A percentile compares a stretch with the other conserved stretches of the same genome.
These are phyloP conservation scores for Samsoniella hepiali DNA, from an alignment of 2,329 filamentous ascomycete genomes.

Conservation along the genomic window DNA sequence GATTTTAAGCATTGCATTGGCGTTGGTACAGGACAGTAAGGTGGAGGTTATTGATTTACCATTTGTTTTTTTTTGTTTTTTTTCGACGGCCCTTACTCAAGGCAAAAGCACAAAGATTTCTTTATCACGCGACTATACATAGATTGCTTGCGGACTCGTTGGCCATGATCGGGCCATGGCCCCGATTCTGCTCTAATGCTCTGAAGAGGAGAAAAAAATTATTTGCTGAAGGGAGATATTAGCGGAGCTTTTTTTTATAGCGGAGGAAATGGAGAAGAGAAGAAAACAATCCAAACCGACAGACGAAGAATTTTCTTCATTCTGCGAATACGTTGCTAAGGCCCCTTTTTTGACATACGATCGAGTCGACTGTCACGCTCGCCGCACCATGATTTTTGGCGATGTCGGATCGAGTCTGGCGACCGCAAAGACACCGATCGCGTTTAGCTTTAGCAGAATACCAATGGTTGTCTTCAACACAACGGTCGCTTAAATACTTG, in stretches of 20 bases:
- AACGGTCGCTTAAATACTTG: not conserved
- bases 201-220: slow-evolving; percentile 24
- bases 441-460: not conserved
- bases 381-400: not conserved
- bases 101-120: slow-evolving; percentile 37
- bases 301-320: not conserved
- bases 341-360: not conserved
- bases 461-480: not conserved
- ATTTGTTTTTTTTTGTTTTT: slow-evolving; percentile 26
- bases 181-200: slow-evolving; percentile 30
- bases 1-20: slow-evolving; percentile 54
- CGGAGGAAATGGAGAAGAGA: not conserved
- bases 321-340: not conserved
- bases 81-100: slow-evolving; percentile 30
- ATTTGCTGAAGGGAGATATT: slow-evolving; percentile 23
- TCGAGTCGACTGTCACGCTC: not conserved
- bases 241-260: slow-evolving; percentile 10
- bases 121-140: slow-evolving; percentile 38
- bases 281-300: slow-evolving; percentile 4
- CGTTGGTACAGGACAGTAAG: slow-evolving; percentile 44
- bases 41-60: slow-evolving; percentile 29
- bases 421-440: not conserved
- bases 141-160: slow-evolving; percentile 37
- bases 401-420: not conserved
- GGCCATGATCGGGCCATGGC: slow-evolving; percentile 12